Conservation (phyloP, 257 asterid genomes). For the Gentiana straminea region DNA sequence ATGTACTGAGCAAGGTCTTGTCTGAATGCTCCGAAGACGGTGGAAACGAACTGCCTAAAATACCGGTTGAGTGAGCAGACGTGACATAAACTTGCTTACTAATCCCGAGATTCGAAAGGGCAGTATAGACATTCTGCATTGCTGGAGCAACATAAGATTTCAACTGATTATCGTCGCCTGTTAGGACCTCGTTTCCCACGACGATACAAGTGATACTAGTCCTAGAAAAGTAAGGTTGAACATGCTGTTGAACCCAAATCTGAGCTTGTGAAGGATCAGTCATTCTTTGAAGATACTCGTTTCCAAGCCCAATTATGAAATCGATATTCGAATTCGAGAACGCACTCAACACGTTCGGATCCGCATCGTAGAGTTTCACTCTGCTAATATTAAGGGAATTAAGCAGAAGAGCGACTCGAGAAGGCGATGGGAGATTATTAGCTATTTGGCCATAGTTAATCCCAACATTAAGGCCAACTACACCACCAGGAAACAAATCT, state of each 20-base stretch:
- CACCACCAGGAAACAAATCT: slow-evolving; percentile 23
- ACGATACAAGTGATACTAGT: slow-evolving; percentile 63
- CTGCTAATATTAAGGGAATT: slow-evolving; percentile 46
- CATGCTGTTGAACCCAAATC: slow-evolving; percentile 57
- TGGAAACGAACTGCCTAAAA: slow-evolving; percentile 53
- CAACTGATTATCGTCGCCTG: slow-evolving; percentile 37
- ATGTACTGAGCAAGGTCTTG: slow-evolving; percentile 37
- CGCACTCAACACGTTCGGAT: slow-evolving; percentile 55
- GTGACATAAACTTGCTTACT: slow-evolving; percentile 39
- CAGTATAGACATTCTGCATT: slow-evolving; percentile 41
- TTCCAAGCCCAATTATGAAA: slow-evolving; percentile 60
- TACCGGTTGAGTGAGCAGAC: slow-evolving; percentile 55
- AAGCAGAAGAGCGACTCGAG: slow-evolving; percentile 54
- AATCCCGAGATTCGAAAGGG: slow-evolving; percentile 46
- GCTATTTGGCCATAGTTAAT: slow-evolving; percentile 92
- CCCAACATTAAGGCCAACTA: slow-evolving; percentile 41
- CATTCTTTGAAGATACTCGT: slow-evolving; percentile 47
- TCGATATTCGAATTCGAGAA: slow-evolving; percentile 59
- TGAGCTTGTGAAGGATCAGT: slow-evolving; percentile 61
- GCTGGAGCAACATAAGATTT: slow-evolving; percentile 59
- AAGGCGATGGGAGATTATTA: slow-evolving; percentile 64
- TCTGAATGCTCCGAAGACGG: slow-evolving; percentile 67
- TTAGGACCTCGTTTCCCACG: slow-evolving; percentile 73
- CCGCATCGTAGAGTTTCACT: slow-evolving; percentile 78
- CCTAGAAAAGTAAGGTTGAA: slow-evolving; percentile 52